Evolutionary conservation across 2,329 filamentous ascomycete genomes (phyloP), one percentile per base, ranked within the genome.

Genomic region (Corinectria fuckeliana): DNA sequence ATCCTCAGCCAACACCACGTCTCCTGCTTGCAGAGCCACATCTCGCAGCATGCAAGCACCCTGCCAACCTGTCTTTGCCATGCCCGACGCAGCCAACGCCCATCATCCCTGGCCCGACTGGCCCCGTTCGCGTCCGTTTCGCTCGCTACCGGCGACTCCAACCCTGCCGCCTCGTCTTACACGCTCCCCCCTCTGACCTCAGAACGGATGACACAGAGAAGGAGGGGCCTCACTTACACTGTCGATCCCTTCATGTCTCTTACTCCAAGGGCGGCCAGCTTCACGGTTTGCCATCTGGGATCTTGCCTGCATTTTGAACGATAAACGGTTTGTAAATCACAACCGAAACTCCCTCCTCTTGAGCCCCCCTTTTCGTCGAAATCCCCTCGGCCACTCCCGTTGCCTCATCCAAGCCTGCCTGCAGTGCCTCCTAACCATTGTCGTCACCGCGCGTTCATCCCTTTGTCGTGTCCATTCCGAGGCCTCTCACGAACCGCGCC

Each of bases 401-500:
- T 23, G 44, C 23, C 45, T 50, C 36, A 21, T 56, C 39, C 47
- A 49, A 45, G 44, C 52, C 45, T 38, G 25, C 49, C 34, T 51
- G 55, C 55, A 59, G 38, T 49, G 50, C 58, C 54, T 58, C 36
- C 41, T 47, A 26, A 39, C 51, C 13, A 50, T 47, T 18, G 20
- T 26, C 38, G n/a, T 34, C 48, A 14, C 13, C 30, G 32, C 32
- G 44, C 50, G 21, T 36, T 44, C 48, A 47, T n/a, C 26, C 25
- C 20, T 11, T 50, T 41, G 8, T 52, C 48, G 60, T 53, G 42
- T 52, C 50, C 32, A 69, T 32, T 21, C 69, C 89, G 67, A 93
- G 80, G 23, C 87, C 86, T 64, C 85, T 85, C 74, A 94, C 85
- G 75, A 91, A 92, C 65, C 88, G 82, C 58, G 91, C 86, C 74